Evolutionary conservation across 1,284 basidiomycete species (phyloP).

Genomic region (Ganoderma sinense): DNA sequence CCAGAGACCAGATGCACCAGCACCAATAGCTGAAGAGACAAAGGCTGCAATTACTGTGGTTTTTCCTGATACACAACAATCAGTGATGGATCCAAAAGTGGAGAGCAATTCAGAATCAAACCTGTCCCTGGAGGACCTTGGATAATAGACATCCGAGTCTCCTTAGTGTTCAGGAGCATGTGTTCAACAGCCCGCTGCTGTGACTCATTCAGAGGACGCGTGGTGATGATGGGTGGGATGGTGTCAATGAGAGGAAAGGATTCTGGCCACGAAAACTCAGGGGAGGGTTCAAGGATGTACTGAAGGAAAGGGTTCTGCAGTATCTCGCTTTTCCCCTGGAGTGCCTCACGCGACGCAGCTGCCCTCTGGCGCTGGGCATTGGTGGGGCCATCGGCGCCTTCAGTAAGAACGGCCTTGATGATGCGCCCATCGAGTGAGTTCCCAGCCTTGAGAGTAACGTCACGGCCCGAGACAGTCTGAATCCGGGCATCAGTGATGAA

Average conservation of each 20-base stretch:
- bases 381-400: constrained; percentile 61
- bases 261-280: constrained; percentile 39
- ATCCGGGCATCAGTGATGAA: constrained; percentile 40
- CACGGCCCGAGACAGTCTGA: constrained; percentile 35
- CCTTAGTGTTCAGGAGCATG: constrained; percentile 55
- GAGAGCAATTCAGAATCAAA: background rate
- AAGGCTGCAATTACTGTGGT: constrained; percentile 71
- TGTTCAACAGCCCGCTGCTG: constrained; percentile 58
- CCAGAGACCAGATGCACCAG: constrained; percentile 62
- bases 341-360: constrained; percentile 50
- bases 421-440: constrained; percentile 36
- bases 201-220: constrained; percentile 55
- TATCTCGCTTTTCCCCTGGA: constrained; percentile 55
- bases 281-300: constrained; percentile 47
- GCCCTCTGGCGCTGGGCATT: constrained; percentile 56
- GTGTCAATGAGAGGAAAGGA: constrained; percentile 25
- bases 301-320: constrained; percentile 63
- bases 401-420: constrained; percentile 41
- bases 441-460: constrained; percentile 29
- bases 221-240: constrained; percentile 27
- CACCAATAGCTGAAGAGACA: constrained; percentile 51
- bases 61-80: constrained; percentile 54
- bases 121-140: constrained; percentile 63
- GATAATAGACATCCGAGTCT: constrained; percentile 53
- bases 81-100: background rate